Conservation (phyloP, 2,329 filamentous ascomycete genomes). For the Phaeosphaeria sp. region DNA sequence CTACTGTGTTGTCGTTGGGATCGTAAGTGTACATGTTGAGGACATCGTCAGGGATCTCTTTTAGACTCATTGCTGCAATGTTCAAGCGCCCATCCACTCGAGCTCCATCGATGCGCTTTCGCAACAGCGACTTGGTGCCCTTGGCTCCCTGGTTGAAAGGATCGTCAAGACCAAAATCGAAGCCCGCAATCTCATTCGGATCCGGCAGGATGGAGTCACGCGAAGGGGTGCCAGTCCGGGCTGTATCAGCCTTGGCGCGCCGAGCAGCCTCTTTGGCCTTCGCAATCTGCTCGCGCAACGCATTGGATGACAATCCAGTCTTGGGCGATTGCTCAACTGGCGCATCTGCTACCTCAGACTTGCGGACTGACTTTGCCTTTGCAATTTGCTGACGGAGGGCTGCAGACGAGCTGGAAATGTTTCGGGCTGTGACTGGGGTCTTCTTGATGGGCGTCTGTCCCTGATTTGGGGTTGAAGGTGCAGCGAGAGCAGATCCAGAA, state of each 20-base stretch:
- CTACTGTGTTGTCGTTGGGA: slow-evolving; percentile 64
- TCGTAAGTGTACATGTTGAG: slow-evolving; percentile 89
- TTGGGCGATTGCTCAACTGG: slow-evolving; percentile 39
- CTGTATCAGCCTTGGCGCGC: slow-evolving; percentile 27
- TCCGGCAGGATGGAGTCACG: slow-evolving; percentile 42
- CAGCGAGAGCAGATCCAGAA: slow-evolving; percentile 21
- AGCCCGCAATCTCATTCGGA: slow-evolving; percentile 46
- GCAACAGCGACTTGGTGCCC: slow-evolving; percentile 71
- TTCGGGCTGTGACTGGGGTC: slow-evolving; percentile 43
- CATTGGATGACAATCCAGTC: slow-evolving; percentile 72
- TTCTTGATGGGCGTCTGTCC: slow-evolving; percentile 22
- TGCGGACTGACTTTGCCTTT: slow-evolving; percentile 83
- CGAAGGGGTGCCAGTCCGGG: slow-evolving; percentile 36
- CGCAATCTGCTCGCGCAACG: slow-evolving; percentile 88
- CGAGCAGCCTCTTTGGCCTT: slow-evolving; percentile 82
- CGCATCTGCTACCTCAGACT: slow-evolving; percentile 21
- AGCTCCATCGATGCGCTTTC: slow-evolving; percentile 74
- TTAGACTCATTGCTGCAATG: slow-evolving; percentile 82
- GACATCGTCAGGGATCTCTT: slow-evolving; percentile 80
- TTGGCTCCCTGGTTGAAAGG: slow-evolving; percentile 73
- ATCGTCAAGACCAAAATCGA: slow-evolving; percentile 68
- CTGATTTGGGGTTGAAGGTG: slow-evolving; percentile 25
- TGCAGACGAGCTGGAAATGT: slow-evolving; percentile 72
- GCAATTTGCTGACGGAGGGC: slow-evolving; percentile 90
- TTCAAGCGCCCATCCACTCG: slow-evolving; percentile 83